A percentile compares a stretch with the other conserved stretches of the same genome.
Evolutionary conservation across 108 stramenopile genomes (phyloP).

Genomic region (Pseudonitzschia pungens): DNA sequence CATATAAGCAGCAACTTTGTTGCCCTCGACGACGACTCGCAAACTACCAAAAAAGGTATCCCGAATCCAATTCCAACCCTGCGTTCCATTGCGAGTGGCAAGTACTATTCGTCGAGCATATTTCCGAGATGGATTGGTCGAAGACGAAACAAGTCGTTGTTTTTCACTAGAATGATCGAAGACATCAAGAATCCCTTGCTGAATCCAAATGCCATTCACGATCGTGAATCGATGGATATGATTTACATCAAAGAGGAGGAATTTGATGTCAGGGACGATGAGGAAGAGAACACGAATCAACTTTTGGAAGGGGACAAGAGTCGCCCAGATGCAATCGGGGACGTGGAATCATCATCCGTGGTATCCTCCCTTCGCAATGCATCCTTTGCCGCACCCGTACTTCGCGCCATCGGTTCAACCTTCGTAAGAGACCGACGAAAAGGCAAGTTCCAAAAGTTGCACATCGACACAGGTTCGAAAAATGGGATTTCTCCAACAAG

Average conservation of each 20-base stretch:
- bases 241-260: neutral
- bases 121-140: neutral
- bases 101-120: neutral
- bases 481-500: neutral
- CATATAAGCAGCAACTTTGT: neutral
- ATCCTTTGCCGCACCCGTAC: neutral
- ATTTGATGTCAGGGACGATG: neutral
- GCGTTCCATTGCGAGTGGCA: neutral
- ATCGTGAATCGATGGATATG: neutral
- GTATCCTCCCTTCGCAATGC: neutral
- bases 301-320: neutral
- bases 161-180: neutral
- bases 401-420: neutral
- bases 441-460: neutral
- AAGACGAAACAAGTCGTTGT: neutral
- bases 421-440: neutral
- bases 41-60: neutral
- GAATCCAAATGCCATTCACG: slow-evolving; percentile 8
- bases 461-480: neutral
- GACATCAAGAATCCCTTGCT: neutral
- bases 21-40: neutral
- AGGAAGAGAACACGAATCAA: neutral
- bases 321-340: neutral
- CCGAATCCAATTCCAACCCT: neutral
- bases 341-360: neutral